Conservation (phyloP, 2,329 filamentous ascomycete species). For the Cercospora sojina region DNA sequence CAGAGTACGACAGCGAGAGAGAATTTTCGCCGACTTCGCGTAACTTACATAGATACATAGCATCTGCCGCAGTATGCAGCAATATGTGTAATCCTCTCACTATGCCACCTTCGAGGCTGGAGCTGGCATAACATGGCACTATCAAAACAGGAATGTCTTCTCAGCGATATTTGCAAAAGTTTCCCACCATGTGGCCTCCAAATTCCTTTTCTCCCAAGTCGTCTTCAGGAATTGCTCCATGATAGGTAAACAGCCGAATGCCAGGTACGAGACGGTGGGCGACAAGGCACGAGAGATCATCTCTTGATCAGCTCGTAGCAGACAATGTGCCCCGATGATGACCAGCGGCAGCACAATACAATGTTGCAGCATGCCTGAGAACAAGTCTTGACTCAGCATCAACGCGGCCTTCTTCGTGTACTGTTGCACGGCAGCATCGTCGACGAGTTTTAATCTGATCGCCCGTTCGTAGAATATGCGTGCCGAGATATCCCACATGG, state of each 20-base stretch:
- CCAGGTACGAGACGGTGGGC: constrained; percentile 19
- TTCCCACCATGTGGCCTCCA: constrained; percentile 21
- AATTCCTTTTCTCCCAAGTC: constrained; percentile 14
- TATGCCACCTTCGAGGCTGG: background rate
- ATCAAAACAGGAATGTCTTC: constrained; percentile 22
- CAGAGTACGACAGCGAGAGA: background rate
- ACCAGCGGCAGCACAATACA: constrained; percentile 21
- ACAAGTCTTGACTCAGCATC: background rate
- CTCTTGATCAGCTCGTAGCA: constrained; percentile 10
- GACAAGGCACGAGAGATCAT: constrained; percentile 12
- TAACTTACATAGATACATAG: background rate
- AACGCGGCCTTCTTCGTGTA: constrained; percentile 10
- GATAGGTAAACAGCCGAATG: constrained; percentile 19
- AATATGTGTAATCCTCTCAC: background rate
- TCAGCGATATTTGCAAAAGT: constrained; percentile 19
- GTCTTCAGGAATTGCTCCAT: constrained; percentile 20
- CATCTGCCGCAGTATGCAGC: background rate
- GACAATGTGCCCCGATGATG: constrained; percentile 21
- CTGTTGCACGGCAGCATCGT: constrained; percentile 16
- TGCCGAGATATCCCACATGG: constrained; percentile 12
- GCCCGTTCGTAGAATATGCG: constrained; percentile 17
- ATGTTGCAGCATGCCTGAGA: constrained; percentile 20
- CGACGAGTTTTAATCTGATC: constrained; percentile 5
- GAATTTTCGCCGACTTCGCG: background rate
- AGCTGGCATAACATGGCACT: background rate